Evolutionary conservation across 768 basidiomycete species (phyloP), one percentile per base, ranked within the genome.

Genomic region (Phylloporus arenicola): DNA sequence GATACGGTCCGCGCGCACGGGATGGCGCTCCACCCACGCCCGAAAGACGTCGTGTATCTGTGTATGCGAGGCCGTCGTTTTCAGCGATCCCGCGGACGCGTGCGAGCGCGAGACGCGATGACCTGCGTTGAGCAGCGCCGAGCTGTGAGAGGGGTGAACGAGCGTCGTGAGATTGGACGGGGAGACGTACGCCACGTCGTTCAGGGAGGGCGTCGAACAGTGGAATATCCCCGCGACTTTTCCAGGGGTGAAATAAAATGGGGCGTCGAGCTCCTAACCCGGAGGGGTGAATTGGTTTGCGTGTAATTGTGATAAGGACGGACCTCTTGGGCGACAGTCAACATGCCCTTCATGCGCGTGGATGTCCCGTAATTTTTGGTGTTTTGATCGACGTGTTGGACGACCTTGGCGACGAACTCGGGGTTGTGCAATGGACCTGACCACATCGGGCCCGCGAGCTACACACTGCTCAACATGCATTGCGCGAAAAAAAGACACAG

Each of bases 381-480:
- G 54, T 84, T 78, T 14, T 64, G 67, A 50, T 84, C 81, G 12
- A 94, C 72, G 59, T 93, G 88, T 19, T 78, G 72, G 27, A 96
- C 71, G 13, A 95, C 84, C 55, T 80, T 80, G n/a, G 70, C 64
- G 6, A 92, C 76, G 59, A 97, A 99, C 6, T 72, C 74, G 2
- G 71, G 57, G 62, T 92, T 79, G 61, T 99, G 96, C 20, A 99
- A 69, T 1, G 86, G 81, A 1, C 86, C 93, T 6, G 87, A 83
- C 96, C 96, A 98, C 89, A 99, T 94, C 0, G 96, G 96, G 2
- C 96, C 96, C 17, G 88, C 91, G 31, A 93, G 64, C 92, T 95
- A 54, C 37, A 43, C 17, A 16, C 13, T 4, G 6, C 20, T 39
- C 38, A 19, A 13, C 29, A 20, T 30, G 12, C 37, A 12, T 51